Evolutionary conservation across 108 stramenopile genomes (phyloP).

Genomic region (Epithemia pelagica): DNA sequence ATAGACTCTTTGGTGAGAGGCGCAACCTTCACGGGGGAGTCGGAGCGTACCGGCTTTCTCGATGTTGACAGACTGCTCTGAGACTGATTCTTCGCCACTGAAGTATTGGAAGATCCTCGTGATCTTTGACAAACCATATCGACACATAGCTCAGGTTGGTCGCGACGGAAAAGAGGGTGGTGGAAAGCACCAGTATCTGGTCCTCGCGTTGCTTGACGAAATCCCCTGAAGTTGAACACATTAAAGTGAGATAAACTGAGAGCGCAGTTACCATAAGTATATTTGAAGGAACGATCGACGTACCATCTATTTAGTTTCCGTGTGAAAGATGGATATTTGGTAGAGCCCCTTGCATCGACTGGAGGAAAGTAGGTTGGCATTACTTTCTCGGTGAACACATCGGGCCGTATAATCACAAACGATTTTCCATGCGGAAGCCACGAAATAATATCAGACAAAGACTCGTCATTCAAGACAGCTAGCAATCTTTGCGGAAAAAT

Average conservation of each 20-base stretch:
- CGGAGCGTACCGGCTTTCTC: neutral
- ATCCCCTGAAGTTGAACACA: slow-evolving; percentile 34
- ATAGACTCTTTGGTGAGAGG: slow-evolving; percentile 2
- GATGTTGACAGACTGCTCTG: too few relatives aligned
- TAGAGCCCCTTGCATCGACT: slow-evolving; percentile 35
- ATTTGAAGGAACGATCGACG: slow-evolving; percentile 5
- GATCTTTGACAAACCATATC: slow-evolving; percentile 74
- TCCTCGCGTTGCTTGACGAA: slow-evolving; percentile 74
- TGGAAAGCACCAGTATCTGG: slow-evolving; percentile 76
- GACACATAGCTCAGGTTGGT: slow-evolving; percentile 53
- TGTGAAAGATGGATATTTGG: slow-evolving; percentile 75
- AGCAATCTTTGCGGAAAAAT: slow-evolving; percentile 70
- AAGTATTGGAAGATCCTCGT: slow-evolving; percentile 14
- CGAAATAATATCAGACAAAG: slow-evolving; percentile 50
- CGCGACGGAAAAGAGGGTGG: slow-evolving; percentile 63
- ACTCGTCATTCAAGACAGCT: slow-evolving; percentile 47
- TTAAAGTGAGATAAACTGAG: neutral
- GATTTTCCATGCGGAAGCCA: slow-evolving; percentile 78
- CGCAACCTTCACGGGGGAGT: slow-evolving; percentile 7
- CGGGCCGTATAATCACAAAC: slow-evolving; percentile 73
- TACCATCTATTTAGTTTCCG: slow-evolving; percentile 78
- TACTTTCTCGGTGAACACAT: slow-evolving; percentile 57
- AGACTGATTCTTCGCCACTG: slow-evolving; percentile 1
- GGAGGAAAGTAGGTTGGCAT: slow-evolving; percentile 65
- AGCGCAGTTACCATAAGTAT: neutral